Evolutionary conservation across 208 protist genomes (phyloP).

Genomic region (Trichomonas vaginalis): DNA sequence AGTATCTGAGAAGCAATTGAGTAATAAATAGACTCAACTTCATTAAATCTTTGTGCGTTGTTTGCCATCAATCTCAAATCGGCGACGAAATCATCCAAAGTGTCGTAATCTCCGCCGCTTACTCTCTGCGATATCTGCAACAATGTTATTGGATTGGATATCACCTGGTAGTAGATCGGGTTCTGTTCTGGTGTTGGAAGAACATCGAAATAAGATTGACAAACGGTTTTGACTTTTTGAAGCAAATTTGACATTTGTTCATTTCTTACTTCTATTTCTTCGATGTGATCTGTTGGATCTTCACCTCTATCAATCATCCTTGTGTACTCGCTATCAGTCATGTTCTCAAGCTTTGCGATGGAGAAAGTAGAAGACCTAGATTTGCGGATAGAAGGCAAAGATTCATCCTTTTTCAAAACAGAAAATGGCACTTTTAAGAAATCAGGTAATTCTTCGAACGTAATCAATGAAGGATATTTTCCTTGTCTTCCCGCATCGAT

Average conservation of each 20-base stretch:
- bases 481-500: background rate
- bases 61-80: background rate
- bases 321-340: background rate
- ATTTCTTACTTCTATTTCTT: background rate
- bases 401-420: background rate
- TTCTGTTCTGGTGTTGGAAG: background rate
- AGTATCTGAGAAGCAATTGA: background rate
- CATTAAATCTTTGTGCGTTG: background rate
- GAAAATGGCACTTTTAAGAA: background rate
- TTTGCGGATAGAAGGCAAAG: background rate
- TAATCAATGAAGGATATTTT: background rate
- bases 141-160: background rate
- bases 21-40: background rate
- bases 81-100: background rate
- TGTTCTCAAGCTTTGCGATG: background rate
- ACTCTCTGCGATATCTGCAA: background rate
- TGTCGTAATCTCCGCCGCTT: background rate
- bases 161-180: background rate
- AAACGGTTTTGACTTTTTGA: background rate
- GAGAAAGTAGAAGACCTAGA: background rate
- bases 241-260: background rate
- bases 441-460: background rate
- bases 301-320: background rate
- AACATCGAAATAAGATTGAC: background rate
- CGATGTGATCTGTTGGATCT: background rate